These are phyloP conservation scores for Trifolium dubium DNA, from an alignment of 306 rosid genomes.

Conservation along the genomic window DNA sequence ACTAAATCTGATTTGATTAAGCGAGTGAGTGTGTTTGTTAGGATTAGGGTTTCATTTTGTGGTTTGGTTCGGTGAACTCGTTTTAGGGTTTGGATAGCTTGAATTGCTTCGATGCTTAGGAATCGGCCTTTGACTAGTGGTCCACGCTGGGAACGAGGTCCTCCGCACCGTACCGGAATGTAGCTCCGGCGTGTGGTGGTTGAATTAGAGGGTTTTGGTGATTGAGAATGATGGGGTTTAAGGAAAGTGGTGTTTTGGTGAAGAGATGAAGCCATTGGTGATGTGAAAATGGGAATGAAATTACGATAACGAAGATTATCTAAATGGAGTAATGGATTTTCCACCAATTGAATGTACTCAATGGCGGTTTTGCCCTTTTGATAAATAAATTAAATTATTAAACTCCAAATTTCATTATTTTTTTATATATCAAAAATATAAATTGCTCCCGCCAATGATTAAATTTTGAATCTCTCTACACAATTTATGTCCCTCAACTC, in stretches of 20 bases:
- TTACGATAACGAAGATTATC: slow-evolving; percentile 14
- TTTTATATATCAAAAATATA: too few species aligned
- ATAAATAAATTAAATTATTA: too few species aligned
- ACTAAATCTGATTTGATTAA: slow-evolving; percentile 74
- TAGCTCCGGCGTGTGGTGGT: slow-evolving; percentile 15
- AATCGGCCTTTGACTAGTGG: slow-evolving; percentile 79
- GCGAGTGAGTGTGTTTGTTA: slow-evolving; percentile 68
- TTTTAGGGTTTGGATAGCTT: slow-evolving; percentile 84
- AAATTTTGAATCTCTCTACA: too few species aligned
- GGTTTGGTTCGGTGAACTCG: slow-evolving; percentile 69
- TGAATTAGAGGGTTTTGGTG: background rate
- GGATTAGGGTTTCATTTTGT: slow-evolving; percentile 30
- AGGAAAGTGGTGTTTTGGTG: slow-evolving; percentile 52
- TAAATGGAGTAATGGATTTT: background rate
- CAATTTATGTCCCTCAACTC: too few species aligned
- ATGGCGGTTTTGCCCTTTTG: slow-evolving; percentile 23
- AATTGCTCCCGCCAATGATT: too few species aligned
- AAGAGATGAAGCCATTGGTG: slow-evolving; percentile 63
- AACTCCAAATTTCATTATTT: too few species aligned
- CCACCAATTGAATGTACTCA: background rate
- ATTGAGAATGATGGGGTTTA: slow-evolving; percentile 41
- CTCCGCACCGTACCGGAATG: slow-evolving; percentile 66
- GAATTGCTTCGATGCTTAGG: slow-evolving; percentile 96
- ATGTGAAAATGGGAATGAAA: background rate
- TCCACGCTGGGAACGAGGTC: slow-evolving; percentile 90